Evolutionary conservation across 495 filamentous ascomycete genomes (phyloP).

Genomic region (Talaromyces thailandensis): DNA sequence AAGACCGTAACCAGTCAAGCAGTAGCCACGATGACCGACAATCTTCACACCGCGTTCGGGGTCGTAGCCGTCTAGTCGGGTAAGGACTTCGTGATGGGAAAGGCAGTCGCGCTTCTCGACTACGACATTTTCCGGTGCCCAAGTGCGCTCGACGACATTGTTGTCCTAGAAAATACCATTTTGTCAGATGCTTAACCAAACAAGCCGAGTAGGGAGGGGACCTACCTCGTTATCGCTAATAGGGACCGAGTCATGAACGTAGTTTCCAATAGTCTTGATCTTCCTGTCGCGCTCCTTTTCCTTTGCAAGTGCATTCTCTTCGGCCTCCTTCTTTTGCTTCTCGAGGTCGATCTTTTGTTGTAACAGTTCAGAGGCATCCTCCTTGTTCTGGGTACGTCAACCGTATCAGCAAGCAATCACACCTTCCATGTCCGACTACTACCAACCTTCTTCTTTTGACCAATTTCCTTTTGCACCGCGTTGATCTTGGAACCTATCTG

Average conservation of each 20-base stretch:
- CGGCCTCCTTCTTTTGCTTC: conserved; percentile 68
- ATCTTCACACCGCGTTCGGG: conserved; percentile 89
- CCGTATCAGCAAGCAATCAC: not conserved
- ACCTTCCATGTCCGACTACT: conserved; percentile 1
- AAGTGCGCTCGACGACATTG: conserved; percentile 66
- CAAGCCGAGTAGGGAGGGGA: not conserved
- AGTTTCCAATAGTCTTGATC: conserved; percentile 81
- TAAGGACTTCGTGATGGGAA: conserved; percentile 91
- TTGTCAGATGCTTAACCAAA: not conserved
- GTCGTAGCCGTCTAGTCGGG: conserved; percentile 83
- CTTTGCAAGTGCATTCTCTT: conserved; percentile 65
- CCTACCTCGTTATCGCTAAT: conserved; percentile 74
- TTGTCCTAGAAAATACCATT: conserved; percentile 47
- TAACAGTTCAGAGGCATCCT: conserved; percentile 68
- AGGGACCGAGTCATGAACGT: conserved; percentile 90
- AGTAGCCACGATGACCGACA: conserved; percentile 93
- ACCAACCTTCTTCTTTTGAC: conserved; percentile 76
- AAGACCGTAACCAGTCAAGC: conserved; percentile 81
- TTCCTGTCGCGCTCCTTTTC: conserved; percentile 63
- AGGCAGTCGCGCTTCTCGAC: conserved; percentile 65
- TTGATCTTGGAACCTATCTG: conserved; percentile 81
- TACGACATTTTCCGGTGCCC: conserved; percentile 64
- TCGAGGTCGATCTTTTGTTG: conserved; percentile 66
- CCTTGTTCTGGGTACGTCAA: conserved; percentile 54
- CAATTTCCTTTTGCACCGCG: conserved; percentile 79